A percentile compares a stretch with the other conserved stretches of the same genome.
phyloP scores from a whole-genome alignment of 192 early-diverging fungal species.

The Umbelopsis sp. region DNA sequence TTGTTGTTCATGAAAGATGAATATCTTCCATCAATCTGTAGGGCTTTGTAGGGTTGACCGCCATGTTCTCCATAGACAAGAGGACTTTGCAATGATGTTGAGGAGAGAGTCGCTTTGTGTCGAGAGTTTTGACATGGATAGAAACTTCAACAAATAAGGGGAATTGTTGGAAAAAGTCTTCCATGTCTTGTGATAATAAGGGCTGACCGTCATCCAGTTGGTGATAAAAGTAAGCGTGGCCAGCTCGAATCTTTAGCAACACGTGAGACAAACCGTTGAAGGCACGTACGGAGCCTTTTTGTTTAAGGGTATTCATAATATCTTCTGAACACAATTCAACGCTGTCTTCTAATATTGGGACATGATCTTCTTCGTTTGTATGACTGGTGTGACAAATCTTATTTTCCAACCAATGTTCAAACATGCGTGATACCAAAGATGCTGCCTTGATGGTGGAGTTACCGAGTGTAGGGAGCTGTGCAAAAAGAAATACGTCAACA shows the following conservation, averaged over 20 bases:
- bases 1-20: slow-evolving; percentile 1
- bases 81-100: slow-evolving; percentile 18
- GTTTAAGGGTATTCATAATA: slow-evolving; percentile 36
- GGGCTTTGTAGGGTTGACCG: slow-evolving; percentile 25
- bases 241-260: slow-evolving; percentile 35
- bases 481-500: slow-evolving; percentile 13
- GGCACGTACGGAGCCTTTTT: slow-evolving; percentile 20
- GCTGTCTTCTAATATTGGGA: slow-evolving; percentile 43
- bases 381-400: slow-evolving; percentile 25
- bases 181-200: slow-evolving; percentile 29
- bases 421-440: slow-evolving; percentile 35
- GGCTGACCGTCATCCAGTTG: slow-evolving; percentile 34
- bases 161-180: slow-evolving; percentile 43
- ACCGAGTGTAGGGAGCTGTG: slow-evolving; percentile 35
- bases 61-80: slow-evolving; percentile 26
- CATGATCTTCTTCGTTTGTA: slow-evolving; percentile 15
- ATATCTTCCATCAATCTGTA: slow-evolving; percentile 25
- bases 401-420: slow-evolving; percentile 43
- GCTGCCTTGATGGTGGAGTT: slow-evolving; percentile 35
- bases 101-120: not conserved
- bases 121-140: slow-evolving; percentile 26
- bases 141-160: slow-evolving; percentile 42
- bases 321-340: slow-evolving; percentile 40
- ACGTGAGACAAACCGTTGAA: slow-evolving; percentile 31
- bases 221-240: slow-evolving; percentile 38